Evolutionary conservation across 169 alveolate genomes (phyloP).

Genomic region (Eimeria necatrix): DNA sequence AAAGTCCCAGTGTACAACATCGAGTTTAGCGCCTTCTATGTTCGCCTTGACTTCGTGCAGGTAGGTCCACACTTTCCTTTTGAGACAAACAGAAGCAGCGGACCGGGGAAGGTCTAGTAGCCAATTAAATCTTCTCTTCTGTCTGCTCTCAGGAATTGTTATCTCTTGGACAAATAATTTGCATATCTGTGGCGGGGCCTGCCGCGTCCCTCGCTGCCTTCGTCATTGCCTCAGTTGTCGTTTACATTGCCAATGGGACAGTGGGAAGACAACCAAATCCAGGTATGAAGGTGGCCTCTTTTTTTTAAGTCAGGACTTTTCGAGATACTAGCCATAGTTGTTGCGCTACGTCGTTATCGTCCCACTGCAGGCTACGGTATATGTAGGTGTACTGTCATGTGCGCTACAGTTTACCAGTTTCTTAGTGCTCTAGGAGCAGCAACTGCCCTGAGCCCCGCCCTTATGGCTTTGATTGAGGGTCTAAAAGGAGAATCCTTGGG

Average conservation of each 20-base stretch:
- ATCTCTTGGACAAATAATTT: slow-evolving; percentile 20
- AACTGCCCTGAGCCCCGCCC: slow-evolving; percentile 54
- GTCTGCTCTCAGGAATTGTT: not conserved
- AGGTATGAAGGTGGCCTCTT: not conserved
- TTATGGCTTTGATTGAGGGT: slow-evolving; percentile 63
- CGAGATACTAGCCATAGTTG: too few relatives aligned
- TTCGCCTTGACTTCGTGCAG: slow-evolving; percentile 62
- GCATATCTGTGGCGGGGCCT: slow-evolving; percentile 61
- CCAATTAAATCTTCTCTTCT: not conserved
- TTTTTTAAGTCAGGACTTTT: too few relatives aligned
- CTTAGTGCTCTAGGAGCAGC: slow-evolving; percentile 75
- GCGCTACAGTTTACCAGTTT: slow-evolving; percentile 71
- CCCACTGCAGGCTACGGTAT: too few relatives aligned
- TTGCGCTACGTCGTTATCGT: too few relatives aligned
- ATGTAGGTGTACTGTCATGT: not conserved
- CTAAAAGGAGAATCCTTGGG: slow-evolving; percentile 18
- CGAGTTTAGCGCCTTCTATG: slow-evolving; percentile 59
- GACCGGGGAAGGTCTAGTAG: not conserved
- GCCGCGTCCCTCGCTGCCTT: slow-evolving; percentile 60
- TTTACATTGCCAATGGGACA: slow-evolving; percentile 46
- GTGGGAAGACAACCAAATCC: slow-evolving; percentile 63
- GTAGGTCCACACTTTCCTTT: not conserved
- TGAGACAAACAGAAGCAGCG: not conserved
- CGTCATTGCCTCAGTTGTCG: slow-evolving; percentile 27
- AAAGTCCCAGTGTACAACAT: slow-evolving; percentile 46